phyloP scores from a whole-genome alignment of 78 protist genomes.

The Chrysochromulina tobinii region DNA sequence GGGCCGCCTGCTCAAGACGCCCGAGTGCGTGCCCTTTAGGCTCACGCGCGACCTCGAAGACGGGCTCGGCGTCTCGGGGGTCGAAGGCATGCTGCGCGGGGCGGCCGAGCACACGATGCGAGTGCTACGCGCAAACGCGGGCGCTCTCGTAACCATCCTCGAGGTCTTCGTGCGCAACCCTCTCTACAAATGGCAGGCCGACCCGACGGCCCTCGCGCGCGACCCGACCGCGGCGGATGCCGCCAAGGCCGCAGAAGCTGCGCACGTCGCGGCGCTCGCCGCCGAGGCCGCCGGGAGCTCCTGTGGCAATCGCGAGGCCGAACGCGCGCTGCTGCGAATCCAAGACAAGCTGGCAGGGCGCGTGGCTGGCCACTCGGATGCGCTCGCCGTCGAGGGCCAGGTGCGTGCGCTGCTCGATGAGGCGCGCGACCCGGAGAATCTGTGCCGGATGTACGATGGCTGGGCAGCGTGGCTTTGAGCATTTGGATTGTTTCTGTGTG shows the following conservation, averaged over 20 bases:
- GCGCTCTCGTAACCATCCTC: constrained; percentile 40
- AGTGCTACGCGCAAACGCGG: constrained; percentile 52
- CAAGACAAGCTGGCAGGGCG: not conserved
- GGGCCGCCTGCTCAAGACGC: constrained; percentile 61
- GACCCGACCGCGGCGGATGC: not conserved
- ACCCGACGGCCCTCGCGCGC: not conserved
- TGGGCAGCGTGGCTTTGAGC: not conserved
- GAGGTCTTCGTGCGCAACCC: not conserved
- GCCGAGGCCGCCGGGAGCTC: not conserved
- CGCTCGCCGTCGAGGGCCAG: constrained; percentile 17
- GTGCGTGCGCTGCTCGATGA: not conserved
- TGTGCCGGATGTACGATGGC: not conserved
- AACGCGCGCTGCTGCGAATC: not conserved
- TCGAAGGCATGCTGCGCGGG: constrained; percentile 63
- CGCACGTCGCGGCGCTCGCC: no score
- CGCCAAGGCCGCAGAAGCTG: not conserved
- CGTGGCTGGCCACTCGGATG: not conserved
- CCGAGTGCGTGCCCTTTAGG: constrained; percentile 73
- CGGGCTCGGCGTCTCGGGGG: constrained; percentile 54
- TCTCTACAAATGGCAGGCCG: not conserved
- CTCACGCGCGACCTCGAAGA: constrained; percentile 80
- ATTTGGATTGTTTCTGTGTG: no score
- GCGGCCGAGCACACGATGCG: constrained; percentile 46
- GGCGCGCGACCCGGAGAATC: not conserved
- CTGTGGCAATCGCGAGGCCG: not conserved